Base-by-base conservation (phyloP, 1,284 basidiomycete species). In the Ceratobasidium sp. region DNA sequence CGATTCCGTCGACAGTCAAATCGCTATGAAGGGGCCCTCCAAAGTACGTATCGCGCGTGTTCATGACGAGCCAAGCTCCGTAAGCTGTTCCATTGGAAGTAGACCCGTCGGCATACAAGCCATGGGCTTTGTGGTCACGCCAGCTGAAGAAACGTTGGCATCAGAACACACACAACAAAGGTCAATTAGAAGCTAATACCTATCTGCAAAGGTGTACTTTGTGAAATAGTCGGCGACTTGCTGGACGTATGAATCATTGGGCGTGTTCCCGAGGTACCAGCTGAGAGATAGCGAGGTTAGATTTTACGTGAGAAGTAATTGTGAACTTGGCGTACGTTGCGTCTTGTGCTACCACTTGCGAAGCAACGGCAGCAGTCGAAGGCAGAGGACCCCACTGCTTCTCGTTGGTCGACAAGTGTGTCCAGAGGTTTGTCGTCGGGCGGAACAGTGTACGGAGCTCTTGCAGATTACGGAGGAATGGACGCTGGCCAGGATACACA, bases 41-140 rank as follows among this genome's bases (percentile, higher is more conserved):
- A 25, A 71, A 71, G 70, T 74, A 78, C 3, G 72, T 73, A 29
- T 78, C 77, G 31, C 73, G 69, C n/a, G 72, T 75, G 68, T 76
- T 76, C 64, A 74, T 73, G 3, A 77, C 74, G 22, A 72, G 73
- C 77, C 77, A 78, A 27, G 72, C 70, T 17, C 77, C 77, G 25
- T 75, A 71, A 8, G 72, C 72, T 0, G 72, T 60, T 35, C 71
- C 71, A 69, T 76, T 70, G 3, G 75, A 68, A 0, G 72, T 47
- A 1, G 74, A 70, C 15, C 76, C 76, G 53, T 77, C 75, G 3
- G 77, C 75, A 49, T 71, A 78, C 35, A 78, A 64, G 13, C 77
- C 76, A 43, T 76, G 74, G 2, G 72, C 70, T 20, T 57, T 49
- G 34, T 52, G 60, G 34, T 64, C 43, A 25, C 64, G 64, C 64